These are phyloP conservation scores for Ophiostoma piceae DNA, from an alignment of 2,329 filamentous ascomycete species.

Conservation along the genomic window DNA sequence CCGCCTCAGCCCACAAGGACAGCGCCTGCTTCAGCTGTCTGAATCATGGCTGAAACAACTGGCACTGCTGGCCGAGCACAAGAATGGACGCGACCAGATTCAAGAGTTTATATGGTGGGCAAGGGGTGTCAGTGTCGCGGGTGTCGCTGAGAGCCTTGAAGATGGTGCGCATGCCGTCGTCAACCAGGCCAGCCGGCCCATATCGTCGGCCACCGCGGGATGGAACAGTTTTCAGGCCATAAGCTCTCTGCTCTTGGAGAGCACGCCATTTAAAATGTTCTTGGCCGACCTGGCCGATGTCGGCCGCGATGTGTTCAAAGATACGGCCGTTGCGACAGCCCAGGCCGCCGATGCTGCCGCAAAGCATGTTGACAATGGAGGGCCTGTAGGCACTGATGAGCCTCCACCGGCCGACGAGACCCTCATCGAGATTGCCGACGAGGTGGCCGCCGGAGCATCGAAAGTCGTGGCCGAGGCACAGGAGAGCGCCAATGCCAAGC, in stretches of 20 bases:
- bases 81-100: conserved; percentile 78
- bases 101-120: conserved; percentile 90
- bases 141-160: conserved; percentile 52
- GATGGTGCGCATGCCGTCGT: not conserved
- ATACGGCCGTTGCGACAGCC: conserved; percentile 76
- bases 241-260: conserved; percentile 77
- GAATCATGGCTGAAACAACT: conserved; percentile 68
- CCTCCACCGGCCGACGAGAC: conserved; percentile 35
- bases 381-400: not conserved
- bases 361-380: conserved; percentile 56
- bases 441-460: conserved; percentile 49
- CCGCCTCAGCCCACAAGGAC: conserved; percentile 72
- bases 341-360: conserved; percentile 69
- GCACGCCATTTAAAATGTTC: conserved; percentile 84
- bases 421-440: conserved; percentile 49
- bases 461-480: conserved; percentile 55
- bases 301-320: conserved; percentile 76
- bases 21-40: conserved; percentile 63
- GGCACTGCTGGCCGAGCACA: conserved; percentile 74
- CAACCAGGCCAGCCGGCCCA: conserved; percentile 30
- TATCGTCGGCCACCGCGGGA: conserved; percentile 64
- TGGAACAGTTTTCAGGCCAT: conserved; percentile 68
- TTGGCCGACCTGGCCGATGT: conserved; percentile 73
- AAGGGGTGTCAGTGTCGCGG: conserved; percentile 53
- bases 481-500: conserved; percentile 67